Conservation (phyloP, 2,329 filamentous ascomycete species). For the Byssothecium circinans region DNA sequence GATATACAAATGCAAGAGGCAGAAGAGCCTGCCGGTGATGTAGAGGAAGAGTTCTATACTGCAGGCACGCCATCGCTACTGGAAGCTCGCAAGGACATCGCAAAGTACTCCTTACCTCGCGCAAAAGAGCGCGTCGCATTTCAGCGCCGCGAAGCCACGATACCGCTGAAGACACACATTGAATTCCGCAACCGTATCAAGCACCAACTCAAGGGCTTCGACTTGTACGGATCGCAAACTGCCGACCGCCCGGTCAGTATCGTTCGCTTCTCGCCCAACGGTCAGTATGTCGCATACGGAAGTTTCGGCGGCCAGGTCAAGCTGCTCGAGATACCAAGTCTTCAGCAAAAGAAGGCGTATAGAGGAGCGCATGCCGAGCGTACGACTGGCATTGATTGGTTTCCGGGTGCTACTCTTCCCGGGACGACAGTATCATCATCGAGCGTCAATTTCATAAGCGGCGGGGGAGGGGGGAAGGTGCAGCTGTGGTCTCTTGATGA, state of each 20-base stretch:
- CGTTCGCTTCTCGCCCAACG: constrained; percentile 84
- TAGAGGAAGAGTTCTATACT: constrained; percentile 87
- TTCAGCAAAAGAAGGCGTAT: constrained; percentile 74
- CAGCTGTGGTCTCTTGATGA: constrained; percentile 88
- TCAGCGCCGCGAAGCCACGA: constrained; percentile 78
- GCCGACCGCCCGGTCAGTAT: constrained; percentile 91
- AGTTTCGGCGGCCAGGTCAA: constrained; percentile 93
- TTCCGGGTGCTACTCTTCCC: constrained; percentile 76
- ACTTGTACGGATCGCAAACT: constrained; percentile 90
- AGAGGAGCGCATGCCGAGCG: constrained; percentile 83
- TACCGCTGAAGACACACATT: constrained; percentile 85
- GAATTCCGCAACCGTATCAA: constrained; percentile 90
- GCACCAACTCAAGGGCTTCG: constrained; percentile 77
- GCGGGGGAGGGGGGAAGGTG: constrained; percentile 83
- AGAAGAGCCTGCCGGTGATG: constrained; percentile 59
- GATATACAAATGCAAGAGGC: constrained; percentile 55
- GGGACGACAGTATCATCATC: constrained; percentile 70
- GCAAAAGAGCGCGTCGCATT: constrained; percentile 75
- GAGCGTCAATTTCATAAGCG: constrained; percentile 82
- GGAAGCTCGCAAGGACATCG: constrained; percentile 75
- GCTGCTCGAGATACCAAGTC: constrained; percentile 77
- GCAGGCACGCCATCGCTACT: constrained; percentile 74
- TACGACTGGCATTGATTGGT: constrained; percentile 89
- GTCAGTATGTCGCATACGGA: constrained; percentile 80
- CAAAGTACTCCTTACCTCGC: constrained; percentile 78